These are phyloP conservation scores for Colletotrichum tropicale DNA, from an alignment of 2,329 filamentous ascomycete genomes.

Conservation along the genomic window DNA sequence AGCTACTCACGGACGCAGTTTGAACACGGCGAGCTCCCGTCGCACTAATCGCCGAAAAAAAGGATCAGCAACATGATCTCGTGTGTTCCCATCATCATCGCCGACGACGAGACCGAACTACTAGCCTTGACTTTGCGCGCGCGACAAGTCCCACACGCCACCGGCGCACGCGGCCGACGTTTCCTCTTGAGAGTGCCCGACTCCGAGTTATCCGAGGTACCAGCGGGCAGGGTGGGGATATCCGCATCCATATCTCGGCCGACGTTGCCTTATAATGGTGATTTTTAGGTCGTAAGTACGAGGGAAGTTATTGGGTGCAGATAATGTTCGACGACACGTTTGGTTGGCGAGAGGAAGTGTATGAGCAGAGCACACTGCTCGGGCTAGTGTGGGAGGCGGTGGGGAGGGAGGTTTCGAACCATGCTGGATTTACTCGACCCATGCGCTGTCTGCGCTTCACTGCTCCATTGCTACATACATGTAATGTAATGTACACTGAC, in stretches of 20 bases:
- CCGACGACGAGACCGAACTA: not conserved
- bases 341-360: not conserved
- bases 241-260: not conserved
- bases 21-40: conserved; percentile 14
- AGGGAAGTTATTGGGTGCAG: not conserved
- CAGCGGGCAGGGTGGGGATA: not conserved
- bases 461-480: not conserved
- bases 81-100: not conserved
- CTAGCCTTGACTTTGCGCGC: conserved; percentile 20
- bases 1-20: conserved; percentile 17
- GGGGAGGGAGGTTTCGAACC: not conserved
- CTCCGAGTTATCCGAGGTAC: not conserved
- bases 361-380: not conserved
- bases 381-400: not conserved
- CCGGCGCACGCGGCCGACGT: conserved; percentile 7
- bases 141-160: conserved; percentile 17
- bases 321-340: not conserved
- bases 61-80: not conserved
- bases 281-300: not conserved
- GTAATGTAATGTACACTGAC: not conserved
- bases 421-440: not conserved
- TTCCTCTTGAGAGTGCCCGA: conserved; percentile 13
- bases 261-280: too few relatives aligned
- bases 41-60: not conserved
- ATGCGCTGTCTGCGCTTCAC: not conserved